Evolutionary conservation across 805 yeast species (phyloP), one percentile per base, ranked within the genome.

Genomic region (Saccharomyces mikatae): DNA sequence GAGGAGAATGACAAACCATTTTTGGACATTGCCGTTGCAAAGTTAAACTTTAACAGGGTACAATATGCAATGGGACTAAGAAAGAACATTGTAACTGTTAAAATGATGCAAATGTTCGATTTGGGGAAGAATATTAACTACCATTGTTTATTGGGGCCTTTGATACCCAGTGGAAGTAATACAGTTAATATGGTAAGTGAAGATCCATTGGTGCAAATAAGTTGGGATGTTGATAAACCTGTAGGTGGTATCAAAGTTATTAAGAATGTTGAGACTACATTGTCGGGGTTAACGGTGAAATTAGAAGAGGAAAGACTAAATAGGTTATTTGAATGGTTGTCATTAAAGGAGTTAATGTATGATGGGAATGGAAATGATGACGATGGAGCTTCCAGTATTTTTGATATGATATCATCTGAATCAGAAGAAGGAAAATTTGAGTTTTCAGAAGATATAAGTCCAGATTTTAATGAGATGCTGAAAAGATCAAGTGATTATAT

Each of bases 221-320:
- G 71, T 10, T 91, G 98, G 98, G 79, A 81, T n/a, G 80, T 87
- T 83, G 80, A 86, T 52, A 81, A 80, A 53, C 89, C 96, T 0
- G 86, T 92, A 54, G 98, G 97, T 31, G 98, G 98, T 10, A 89
- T 91, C 51, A 80, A 87, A n/a, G 83, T 91, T 26, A 75, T 91
- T 71, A 83, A 82, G 56, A 73, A 78, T 51, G 83, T 89, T 26
- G 80, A 80, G 41, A 74, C 88, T 21, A 68, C 71, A 1, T 67
- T 89, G 17, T 77, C 79, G 52, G 96, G 96, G 0, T 62, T 91
- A 57, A 81, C 80, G 56, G 61, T 92, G 2, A 86, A 84, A 58
- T 67, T 92, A 41, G 97, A 91, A 57, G 87, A 86, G 58, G 74
- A 72, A 1, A 81, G 91, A 0, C 85, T 90, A 1, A 78, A 77